Evolutionary conservation across 2,329 filamentous ascomycete genomes (phyloP).

Genomic region (Penicillium sp.): DNA sequence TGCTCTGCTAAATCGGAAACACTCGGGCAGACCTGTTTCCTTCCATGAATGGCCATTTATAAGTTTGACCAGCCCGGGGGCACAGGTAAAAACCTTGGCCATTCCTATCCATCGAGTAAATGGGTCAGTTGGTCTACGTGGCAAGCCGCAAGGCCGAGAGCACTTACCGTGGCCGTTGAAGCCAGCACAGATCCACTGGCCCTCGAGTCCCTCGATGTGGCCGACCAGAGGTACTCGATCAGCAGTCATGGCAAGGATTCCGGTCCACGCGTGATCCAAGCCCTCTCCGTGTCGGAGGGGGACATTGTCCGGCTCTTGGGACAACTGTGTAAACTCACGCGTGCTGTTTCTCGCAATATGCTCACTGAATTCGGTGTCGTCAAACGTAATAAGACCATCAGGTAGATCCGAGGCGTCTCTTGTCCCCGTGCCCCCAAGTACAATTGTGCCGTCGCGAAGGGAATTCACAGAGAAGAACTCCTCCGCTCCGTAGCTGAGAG

Average conservation of each 20-base stretch:
- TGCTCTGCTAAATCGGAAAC: slow-evolving; percentile 5
- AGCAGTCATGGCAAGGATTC: slow-evolving; percentile 5
- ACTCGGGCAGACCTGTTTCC: slow-evolving; percentile 7
- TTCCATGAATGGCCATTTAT: slow-evolving; percentile 3
- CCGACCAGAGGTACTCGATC: slow-evolving; percentile 6
- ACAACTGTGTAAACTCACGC: slow-evolving; percentile 1
- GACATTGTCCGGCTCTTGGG: not conserved
- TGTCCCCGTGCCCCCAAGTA: slow-evolving; percentile 8
- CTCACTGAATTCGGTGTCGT: slow-evolving; percentile 5
- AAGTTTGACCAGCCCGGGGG: slow-evolving; percentile 6
- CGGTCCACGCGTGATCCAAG: slow-evolving; percentile 8
- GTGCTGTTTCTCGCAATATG: slow-evolving; percentile 2
- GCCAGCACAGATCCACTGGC: slow-evolving; percentile 9
- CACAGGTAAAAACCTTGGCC: slow-evolving; percentile 8
- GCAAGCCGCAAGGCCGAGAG: too few relatives aligned
- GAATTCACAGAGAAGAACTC: slow-evolving; percentile 11
- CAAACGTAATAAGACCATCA: slow-evolving; percentile 2
- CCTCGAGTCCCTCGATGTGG: slow-evolving; percentile 1
- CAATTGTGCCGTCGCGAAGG: slow-evolving; percentile 4
- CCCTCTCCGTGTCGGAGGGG: slow-evolving; percentile 6
- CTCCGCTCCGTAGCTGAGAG: slow-evolving; percentile 2
- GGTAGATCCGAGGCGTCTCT: not conserved
- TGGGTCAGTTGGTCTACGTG: too few relatives aligned
- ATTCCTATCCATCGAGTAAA: too few relatives aligned
- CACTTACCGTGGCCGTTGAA: slow-evolving; percentile 8